These are phyloP conservation scores for Tetrahymena thermophila DNA, from an alignment of 73 alveolate genomes.

Conservation along the genomic window DNA sequence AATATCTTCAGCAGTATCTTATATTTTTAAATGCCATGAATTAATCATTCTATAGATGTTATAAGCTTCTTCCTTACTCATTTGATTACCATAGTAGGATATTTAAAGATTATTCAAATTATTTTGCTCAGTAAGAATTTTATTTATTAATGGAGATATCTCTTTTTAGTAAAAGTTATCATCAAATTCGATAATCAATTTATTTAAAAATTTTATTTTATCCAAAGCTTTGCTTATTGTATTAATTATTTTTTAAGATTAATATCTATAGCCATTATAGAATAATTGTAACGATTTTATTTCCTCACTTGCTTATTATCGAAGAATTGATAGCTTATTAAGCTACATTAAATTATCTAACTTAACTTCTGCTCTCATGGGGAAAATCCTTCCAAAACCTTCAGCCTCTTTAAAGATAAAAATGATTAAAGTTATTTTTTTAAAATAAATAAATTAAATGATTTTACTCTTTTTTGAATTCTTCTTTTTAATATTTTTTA, in stretches of 20 bases:
- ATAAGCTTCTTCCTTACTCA: background rate
- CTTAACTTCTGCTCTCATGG: background rate
- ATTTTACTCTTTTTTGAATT: background rate
- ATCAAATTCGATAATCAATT: background rate
- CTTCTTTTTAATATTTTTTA: background rate
- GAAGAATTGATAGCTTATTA: background rate
- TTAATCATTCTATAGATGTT: background rate
- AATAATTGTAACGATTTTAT: background rate
- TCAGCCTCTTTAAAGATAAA: background rate
- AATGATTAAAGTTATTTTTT: background rate
- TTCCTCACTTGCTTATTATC: background rate
- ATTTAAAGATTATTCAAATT: background rate
- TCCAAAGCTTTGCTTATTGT: background rate
- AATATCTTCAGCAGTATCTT: background rate
- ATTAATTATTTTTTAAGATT: background rate
- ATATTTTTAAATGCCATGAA: background rate
- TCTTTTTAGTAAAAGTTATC: background rate
- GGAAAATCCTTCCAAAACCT: background rate
- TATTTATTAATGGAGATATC: background rate
- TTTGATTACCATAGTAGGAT: background rate
- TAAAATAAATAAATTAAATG: background rate
- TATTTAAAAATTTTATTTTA: background rate
- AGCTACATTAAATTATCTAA: background rate
- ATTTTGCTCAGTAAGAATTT: background rate
- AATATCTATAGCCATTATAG: background rate